Base-by-base conservation (phyloP, 2,329 filamentous ascomycete genomes). In the Teratosphaeriaceae sp. region DNA sequence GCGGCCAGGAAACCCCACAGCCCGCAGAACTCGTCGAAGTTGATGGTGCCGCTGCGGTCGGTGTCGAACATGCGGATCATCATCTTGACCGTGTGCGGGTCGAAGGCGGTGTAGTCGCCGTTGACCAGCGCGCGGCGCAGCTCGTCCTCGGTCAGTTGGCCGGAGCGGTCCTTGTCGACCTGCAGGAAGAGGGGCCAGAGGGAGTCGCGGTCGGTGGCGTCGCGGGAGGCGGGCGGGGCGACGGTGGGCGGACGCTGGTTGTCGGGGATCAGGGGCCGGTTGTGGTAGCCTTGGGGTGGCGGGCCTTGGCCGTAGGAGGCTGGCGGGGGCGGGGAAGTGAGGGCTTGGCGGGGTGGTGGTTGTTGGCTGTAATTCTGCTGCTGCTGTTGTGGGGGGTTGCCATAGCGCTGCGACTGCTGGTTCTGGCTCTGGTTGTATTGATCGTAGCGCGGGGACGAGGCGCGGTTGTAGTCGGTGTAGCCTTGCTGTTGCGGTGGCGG, bases 61-160 rank as follows among this genome's bases (percentile, higher is more conserved):
- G 84, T 86, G 69, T 97, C 90, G 68, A 98, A 98, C 92, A 98
- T 97, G 61, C 89, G 85, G 54, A 98, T 96, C 89, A 98, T 96
- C 87, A 97, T 95, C 60, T 84, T 84, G 52, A 97, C 89, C 1
- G 92, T 98, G 57, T 95, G 85, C 3, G 82, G 76, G 66, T 98
- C 89, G 64, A 98, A 98, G 3, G 88, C 79, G 1, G 87, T 87
- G 79, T 87, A 96, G 73, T 98, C 92, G 43, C 89, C 90, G 62
- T 98, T 98, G 46, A 97, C 89, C 5, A 98, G 80, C 16, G 92
- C 92, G 1, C 85, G 83, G 8, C 86, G 84, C 31, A 98, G 81
- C 65, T 97, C 90, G 40, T 75, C 75, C 66, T 95, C 89, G 2
- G 85, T 88, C 36, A 98, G 76, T 51, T 88, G 80, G 16, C 90